A percentile compares a stretch with the other conserved stretches of the same genome.
Evolutionary conservation across 345 rosid species (phyloP).

Genomic region (Lepidium africanum): DNA sequence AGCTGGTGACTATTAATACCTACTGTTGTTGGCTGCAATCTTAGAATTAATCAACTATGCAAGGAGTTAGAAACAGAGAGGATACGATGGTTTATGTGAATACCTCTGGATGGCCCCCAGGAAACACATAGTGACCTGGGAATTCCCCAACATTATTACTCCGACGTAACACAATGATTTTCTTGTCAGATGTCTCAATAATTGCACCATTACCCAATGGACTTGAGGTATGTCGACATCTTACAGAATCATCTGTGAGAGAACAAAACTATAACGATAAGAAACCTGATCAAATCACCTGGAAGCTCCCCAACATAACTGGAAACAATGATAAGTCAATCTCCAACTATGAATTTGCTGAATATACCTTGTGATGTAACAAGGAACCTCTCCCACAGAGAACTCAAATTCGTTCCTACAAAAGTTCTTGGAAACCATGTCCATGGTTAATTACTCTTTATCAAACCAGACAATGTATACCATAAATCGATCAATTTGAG

Average conservation of each 20-base stretch:
- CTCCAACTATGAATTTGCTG: not conserved
- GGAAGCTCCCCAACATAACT: not conserved
- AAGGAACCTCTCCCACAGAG: constrained; percentile 73
- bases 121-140: constrained; percentile 85
- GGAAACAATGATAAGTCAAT: not conserved
- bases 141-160: constrained; percentile 91
- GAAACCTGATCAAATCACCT: not conserved
- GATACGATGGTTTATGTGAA: not conserved
- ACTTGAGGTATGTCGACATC: constrained; percentile 72
- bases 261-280: constrained; percentile 6
- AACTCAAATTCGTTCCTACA: constrained; percentile 80
- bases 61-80: not conserved
- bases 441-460: constrained; percentile 11
- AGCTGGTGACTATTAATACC: constrained; percentile 41
- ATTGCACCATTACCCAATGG: constrained; percentile 84
- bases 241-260: constrained; percentile 45
- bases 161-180: constrained; percentile 60
- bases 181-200: constrained; percentile 65
- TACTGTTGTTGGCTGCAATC: constrained; percentile 54
- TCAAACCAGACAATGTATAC: not conserved
- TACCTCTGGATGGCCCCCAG: constrained; percentile 98
- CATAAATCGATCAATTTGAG: not conserved
- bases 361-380: constrained; percentile 63
- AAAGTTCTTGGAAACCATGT: constrained; percentile 53
- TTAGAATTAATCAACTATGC: not conserved